Percentiles rank a stretch among this genome's conserved stretches.
phyloP scores from a whole-genome alignment of 306 rosid genomes.

The Inga laurina region DNA sequence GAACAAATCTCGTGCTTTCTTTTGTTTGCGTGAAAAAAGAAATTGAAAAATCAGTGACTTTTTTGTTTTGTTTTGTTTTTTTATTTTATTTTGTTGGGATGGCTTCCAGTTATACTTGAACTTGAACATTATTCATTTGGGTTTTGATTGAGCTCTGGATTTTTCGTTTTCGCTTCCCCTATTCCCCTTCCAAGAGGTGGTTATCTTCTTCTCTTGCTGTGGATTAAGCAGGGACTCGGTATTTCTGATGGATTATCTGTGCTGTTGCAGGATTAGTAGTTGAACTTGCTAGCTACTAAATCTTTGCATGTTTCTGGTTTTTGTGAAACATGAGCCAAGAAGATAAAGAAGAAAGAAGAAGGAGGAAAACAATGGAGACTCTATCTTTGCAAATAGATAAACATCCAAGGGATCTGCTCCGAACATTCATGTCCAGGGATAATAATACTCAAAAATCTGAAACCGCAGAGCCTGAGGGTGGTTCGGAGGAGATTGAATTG shows the following conservation, averaged over 20 bases:
- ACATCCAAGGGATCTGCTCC: conserved; percentile 81
- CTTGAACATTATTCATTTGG: not conserved
- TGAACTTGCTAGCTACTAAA: conserved; percentile 10
- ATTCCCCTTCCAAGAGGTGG: not conserved
- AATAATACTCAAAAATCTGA: conserved; percentile 23
- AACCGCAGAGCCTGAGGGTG: conserved; percentile 27
- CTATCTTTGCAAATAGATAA: conserved; percentile 50
- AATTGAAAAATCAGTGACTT: not conserved
- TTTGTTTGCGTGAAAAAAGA: not conserved
- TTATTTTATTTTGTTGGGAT: not conserved
- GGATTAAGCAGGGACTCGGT: not conserved
- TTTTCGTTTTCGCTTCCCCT: not conserved
- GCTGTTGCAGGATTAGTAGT: conserved; percentile 30
- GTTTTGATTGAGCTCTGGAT: not conserved
- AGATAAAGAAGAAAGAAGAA: conserved; percentile 46
- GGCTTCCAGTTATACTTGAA: conserved; percentile 15
- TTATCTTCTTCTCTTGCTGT: not conserved
- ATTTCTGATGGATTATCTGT: conserved; percentile 1
- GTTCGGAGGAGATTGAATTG: conserved; percentile 65
- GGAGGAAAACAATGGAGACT: conserved; percentile 38
- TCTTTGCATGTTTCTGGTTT: not conserved
- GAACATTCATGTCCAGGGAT: conserved; percentile 49
- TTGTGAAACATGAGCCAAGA: conserved; percentile 43
- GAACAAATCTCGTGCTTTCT: not conserved
- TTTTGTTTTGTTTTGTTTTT: not conserved